Conservation (phyloP, 257 asterid genomes). For the Ocimum tenuiflorum region DNA sequence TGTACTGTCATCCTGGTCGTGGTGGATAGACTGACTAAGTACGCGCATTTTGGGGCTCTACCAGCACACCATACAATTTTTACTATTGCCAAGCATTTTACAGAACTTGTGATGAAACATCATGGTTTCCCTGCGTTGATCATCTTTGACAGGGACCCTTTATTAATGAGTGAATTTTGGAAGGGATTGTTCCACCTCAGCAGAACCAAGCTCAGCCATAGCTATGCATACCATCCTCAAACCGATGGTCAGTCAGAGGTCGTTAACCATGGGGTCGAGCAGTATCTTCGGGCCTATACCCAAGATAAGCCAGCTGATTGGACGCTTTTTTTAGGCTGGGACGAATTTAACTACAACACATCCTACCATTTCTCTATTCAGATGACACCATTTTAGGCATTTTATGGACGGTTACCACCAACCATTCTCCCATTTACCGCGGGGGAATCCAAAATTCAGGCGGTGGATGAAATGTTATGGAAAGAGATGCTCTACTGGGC, state of each 20-base stretch:
- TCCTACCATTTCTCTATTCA: no score
- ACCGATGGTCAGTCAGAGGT: no score
- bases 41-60: neutral
- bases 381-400: neutral
- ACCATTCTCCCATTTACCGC: no score
- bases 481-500: no score
- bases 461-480: constrained; percentile 49
- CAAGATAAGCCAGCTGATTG: no score
- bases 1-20: no score
- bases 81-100: neutral
- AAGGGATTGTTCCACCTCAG: neutral
- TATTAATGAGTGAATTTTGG: neutral
- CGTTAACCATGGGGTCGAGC: neutral
- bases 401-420: no score
- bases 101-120: neutral
- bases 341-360: no score
- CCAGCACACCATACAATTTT: neutral
- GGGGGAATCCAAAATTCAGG: no score
- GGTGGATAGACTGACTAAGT: no score
- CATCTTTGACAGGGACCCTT: neutral
- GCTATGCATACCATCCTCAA: neutral
- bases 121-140: neutral
- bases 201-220: neutral
- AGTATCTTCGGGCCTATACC: no score
- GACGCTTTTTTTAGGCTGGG: no score